phyloP scores from a whole-genome alignment of 106 monocot species.

The Phalaenopsis equestris region DNA sequence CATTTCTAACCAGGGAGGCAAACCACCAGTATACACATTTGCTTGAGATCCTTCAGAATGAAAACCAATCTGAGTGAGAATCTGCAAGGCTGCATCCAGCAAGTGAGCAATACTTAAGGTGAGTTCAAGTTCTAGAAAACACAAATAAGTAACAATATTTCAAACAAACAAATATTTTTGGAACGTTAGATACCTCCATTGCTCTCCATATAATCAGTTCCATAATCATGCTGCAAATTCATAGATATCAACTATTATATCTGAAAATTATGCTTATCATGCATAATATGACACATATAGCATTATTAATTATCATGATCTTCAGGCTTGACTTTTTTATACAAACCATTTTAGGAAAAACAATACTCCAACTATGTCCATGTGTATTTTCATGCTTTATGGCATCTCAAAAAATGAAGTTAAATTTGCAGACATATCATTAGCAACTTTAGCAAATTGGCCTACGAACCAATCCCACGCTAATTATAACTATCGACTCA shows the following conservation, averaged over 20 bases:
- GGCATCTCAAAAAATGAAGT: neutral
- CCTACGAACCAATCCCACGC: no score
- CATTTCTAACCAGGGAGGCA: conserved; percentile 58
- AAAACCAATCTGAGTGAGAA: conserved; percentile 15
- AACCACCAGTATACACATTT: conserved; percentile 44
- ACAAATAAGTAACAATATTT: neutral
- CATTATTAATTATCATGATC: neutral
- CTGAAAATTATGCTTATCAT: neutral
- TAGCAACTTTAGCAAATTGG: neutral
- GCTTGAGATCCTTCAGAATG: conserved; percentile 23
- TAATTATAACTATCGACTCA: no score
- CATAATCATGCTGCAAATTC: conserved; percentile 23
- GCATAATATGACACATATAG: neutral
- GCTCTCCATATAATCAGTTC: conserved; percentile 15
- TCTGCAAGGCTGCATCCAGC: conserved; percentile 19
- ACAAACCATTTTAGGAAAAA: neutral
- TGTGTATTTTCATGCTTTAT: neutral
- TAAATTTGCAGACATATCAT: neutral
- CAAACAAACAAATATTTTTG: conserved; percentile 5
- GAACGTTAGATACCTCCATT: conserved; percentile 29
- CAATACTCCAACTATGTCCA: neutral
- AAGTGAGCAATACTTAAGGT: neutral
- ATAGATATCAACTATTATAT: neutral
- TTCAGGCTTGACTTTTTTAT: no score
- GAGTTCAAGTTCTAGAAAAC: neutral